Base-by-base conservation (phyloP, 805 yeast species). In the Lipomyces spencermartinsiae region DNA sequence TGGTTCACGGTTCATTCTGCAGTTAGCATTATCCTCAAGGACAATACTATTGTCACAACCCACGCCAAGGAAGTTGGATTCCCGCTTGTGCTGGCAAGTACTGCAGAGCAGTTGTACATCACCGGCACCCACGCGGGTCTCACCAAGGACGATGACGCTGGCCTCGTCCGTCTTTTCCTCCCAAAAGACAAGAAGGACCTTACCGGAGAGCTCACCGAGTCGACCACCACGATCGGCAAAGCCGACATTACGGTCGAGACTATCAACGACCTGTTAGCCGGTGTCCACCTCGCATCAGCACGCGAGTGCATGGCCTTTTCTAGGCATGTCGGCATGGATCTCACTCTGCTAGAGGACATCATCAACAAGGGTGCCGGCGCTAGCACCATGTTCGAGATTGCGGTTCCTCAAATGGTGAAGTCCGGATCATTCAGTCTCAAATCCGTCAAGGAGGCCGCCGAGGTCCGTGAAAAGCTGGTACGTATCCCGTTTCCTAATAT, bases 241-340 rank as follows among this genome's bases (percentile, higher is more conserved):
- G 54, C 53, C 60, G 70, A 59, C 43, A 51, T 66, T 31, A 59
- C 67, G 9, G 62, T 66, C 49, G 70, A 66, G 55, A 66, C 71
- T 46, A 62, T 66, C 49, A 46, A 59, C 61, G 62, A 63, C 61
- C n/a, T 66, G 37, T 54, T 66, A 61, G 66, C 67, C 43, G 70
- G 67, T n/a, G 62, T 66, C 46, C 63, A 59, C 19, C 64, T 66
- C n/a, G 70, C 70, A 2, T 63, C 70, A 3, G 64, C 70, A 16
- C 61, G 64, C 9, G 70, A 66, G 37, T 66, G 70, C 57, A 66
- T 66, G 64, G 67, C 67, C 6, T 67, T 67, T 31, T 68, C 70
- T n/a, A 46, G 58, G 55, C 68, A 51, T 35, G 70, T 62, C 51
- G 70, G 70, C 39, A 58, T 67, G 35, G 70, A 67, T 34, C 49